Evolutionary conservation across 139 green algal genomes (phyloP).

Genomic region (Marvania coccoides): DNA sequence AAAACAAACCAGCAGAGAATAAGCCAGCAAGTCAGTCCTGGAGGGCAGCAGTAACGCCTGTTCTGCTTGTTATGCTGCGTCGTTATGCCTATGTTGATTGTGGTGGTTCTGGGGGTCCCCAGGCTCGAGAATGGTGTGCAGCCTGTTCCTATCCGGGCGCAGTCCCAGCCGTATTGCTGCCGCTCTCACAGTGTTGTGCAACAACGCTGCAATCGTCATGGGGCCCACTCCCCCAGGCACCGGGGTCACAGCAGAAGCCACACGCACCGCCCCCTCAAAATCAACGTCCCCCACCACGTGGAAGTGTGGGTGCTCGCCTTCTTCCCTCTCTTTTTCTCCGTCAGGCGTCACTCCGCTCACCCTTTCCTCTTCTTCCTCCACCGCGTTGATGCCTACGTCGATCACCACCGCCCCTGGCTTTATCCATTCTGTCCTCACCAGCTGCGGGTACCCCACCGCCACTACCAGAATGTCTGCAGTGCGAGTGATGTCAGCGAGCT

Average conservation of each 20-base stretch:
- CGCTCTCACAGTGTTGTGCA: constrained; percentile 63
- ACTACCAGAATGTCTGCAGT: constrained; percentile 75
- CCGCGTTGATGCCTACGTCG: constrained; percentile 93
- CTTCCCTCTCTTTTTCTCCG: constrained; percentile 86
- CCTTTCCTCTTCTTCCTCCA: constrained; percentile 84
- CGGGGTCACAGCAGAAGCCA: constrained; percentile 64
- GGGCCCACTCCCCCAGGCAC: constrained; percentile 86
- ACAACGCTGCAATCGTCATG: constrained; percentile 87
- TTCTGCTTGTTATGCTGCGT: too few species aligned
- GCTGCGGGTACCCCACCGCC: constrained; percentile 54
- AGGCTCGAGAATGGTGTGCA: too few species aligned
- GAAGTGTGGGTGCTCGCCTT: constrained; percentile 23
- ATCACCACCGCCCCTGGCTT: constrained; percentile 90
- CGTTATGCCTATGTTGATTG: too few species aligned
- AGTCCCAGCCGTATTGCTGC: not conserved
- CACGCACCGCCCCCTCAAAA: constrained; percentile 51
- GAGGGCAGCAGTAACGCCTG: too few species aligned
- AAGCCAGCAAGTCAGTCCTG: too few species aligned
- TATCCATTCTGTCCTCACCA: constrained; percentile 73
- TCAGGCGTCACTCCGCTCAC: constrained; percentile 82
- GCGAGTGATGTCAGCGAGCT: constrained; percentile 29
- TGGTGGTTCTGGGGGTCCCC: too few species aligned
- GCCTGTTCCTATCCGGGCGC: too few species aligned
- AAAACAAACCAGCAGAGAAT: too few species aligned
- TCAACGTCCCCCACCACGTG: constrained; percentile 75